These are phyloP conservation scores for Nannizziopsis barbatae DNA, from an alignment of 2,329 filamentous ascomycete genomes.

Conservation along the genomic window DNA sequence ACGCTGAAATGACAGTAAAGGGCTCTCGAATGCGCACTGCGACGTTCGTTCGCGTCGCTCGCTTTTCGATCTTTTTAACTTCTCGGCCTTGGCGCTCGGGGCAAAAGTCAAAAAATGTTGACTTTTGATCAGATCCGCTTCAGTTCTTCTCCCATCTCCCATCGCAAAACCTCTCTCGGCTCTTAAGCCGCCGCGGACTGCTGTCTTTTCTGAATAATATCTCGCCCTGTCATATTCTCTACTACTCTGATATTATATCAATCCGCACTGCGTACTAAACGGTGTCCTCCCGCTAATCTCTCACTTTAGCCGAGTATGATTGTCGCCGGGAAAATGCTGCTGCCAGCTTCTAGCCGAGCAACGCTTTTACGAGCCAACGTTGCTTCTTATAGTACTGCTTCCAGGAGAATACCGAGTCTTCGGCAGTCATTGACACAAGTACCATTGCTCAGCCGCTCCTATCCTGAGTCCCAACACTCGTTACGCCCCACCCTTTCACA, in stretches of 20 bases:
- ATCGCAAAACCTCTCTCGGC: conserved; percentile 11
- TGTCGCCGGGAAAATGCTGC: conserved; percentile 25
- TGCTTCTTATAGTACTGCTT: conserved; percentile 24
- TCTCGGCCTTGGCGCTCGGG: conserved; percentile 22
- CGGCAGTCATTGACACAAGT: conserved; percentile 28
- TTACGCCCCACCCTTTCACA: conserved; percentile 31
- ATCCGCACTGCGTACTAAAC: neutral
- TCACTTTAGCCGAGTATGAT: conserved; percentile 28
- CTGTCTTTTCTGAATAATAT: conserved; percentile 13
- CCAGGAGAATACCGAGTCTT: conserved; percentile 22
- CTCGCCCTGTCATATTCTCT: neutral
- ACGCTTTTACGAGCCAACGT: conserved; percentile 28
- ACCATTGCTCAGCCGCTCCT: conserved; percentile 24
- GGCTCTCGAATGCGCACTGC: too few relatives aligned
- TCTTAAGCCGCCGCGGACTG: conserved; percentile 16
- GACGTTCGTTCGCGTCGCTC: neutral
- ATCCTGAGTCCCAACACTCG: conserved; percentile 17
- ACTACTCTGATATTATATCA: neutral
- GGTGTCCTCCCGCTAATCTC: too few relatives aligned
- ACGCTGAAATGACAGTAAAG: too few relatives aligned
- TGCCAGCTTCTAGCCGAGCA: conserved; percentile 29
- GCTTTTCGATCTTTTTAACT: conserved; percentile 19
- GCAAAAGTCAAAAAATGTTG: conserved; percentile 22
- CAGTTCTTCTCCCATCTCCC: neutral
- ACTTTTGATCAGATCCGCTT: conserved; percentile 11